A percentile compares a stretch with the other conserved stretches of the same genome.
Conservation (phyloP, 2,329 filamentous ascomycete species). For the Phialocephala subalpina region DNA sequence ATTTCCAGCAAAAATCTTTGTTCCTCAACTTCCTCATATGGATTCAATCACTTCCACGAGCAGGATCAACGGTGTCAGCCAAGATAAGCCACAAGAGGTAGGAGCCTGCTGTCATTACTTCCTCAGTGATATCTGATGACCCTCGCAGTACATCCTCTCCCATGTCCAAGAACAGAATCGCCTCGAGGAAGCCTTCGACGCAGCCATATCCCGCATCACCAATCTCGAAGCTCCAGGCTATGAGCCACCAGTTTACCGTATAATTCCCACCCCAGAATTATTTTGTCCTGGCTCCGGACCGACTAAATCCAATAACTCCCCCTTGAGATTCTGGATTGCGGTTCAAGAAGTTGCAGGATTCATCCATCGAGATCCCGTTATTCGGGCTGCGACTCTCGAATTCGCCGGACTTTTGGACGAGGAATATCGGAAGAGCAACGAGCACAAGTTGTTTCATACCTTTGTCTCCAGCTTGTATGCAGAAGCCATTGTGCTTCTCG, state of each 20-base stretch:
- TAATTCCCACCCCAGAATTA: not conserved
- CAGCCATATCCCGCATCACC: not conserved
- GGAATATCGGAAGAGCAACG: not conserved
- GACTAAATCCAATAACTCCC: not conserved
- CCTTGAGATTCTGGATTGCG: not conserved
- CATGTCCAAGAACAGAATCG: not conserved
- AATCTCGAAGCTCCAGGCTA: not conserved
- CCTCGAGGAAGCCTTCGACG: not conserved
- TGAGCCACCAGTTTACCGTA: not conserved
- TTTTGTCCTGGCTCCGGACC: not conserved
- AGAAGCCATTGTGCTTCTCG: not conserved
- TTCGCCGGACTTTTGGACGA: not conserved
- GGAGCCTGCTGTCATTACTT: not conserved
- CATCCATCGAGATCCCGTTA: not conserved
- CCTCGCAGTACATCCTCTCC: not conserved
- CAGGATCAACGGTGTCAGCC: not conserved
- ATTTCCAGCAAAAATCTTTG: too few species aligned
- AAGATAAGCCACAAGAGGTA: not conserved
- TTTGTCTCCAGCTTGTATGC: not conserved
- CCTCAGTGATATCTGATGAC: not conserved
- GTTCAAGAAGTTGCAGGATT: not conserved
- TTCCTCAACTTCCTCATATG: too few species aligned
- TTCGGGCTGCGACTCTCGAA: not conserved
- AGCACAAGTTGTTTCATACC: not conserved
- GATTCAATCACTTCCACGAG: too few species aligned